These are phyloP conservation scores for Blastobotrys indianensis DNA, from an alignment of 1,139 yeast species.

Conservation along the genomic window DNA sequence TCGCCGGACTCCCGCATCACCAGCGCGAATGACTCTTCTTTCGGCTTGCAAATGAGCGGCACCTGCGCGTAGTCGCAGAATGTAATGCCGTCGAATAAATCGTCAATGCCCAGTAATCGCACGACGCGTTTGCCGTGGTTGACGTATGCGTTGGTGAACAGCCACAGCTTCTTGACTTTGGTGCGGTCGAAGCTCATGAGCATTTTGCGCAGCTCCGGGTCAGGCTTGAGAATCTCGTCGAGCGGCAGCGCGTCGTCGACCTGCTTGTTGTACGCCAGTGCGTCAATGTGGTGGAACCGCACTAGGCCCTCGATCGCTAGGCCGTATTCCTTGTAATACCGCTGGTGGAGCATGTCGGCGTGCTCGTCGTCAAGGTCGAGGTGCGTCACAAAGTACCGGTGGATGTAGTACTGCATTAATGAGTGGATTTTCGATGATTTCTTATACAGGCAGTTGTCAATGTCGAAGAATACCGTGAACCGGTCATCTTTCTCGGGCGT, in stretches of 20 bases:
- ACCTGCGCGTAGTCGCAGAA: conserved; percentile 72
- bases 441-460: conserved; percentile 83
- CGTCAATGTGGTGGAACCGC: conserved; percentile 74
- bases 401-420: conserved; percentile 81
- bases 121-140: conserved; percentile 76
- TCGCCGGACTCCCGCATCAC: conserved; percentile 63
- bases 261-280: conserved; percentile 75
- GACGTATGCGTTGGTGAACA: conserved; percentile 90
- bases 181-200: conserved; percentile 35
- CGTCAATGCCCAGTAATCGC: conserved; percentile 76
- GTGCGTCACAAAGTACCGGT: conserved; percentile 64
- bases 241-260: conserved; percentile 93
- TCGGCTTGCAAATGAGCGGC: conserved; percentile 84
- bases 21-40: conserved; percentile 49
- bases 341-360: conserved; percentile 66
- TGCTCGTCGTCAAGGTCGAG: conserved; percentile 61
- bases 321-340: conserved; percentile 82
- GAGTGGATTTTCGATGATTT: conserved; percentile 73
- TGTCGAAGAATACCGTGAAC: conserved; percentile 74
- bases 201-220: conserved; percentile 33
- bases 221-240: conserved; percentile 62
- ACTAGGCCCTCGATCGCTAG: conserved; percentile 90
- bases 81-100: conserved; percentile 87
- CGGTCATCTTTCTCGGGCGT: conserved; percentile 16
- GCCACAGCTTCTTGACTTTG: conserved; percentile 63